Conservation (phyloP, 768 basidiomycete genomes). For the Lactifluus hygrophoroides region DNA sequence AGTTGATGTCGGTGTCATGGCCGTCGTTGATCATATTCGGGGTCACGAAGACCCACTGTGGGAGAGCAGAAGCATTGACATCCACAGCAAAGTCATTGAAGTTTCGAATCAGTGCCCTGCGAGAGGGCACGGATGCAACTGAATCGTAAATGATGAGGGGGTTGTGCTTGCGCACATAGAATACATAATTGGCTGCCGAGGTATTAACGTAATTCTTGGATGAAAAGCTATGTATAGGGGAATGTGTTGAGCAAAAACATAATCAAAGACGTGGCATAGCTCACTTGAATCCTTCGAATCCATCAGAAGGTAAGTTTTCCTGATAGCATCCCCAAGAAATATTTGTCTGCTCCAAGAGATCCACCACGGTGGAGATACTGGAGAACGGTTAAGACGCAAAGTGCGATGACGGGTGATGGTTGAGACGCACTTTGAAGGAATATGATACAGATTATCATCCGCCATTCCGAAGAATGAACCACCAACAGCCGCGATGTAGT, state of each 20-base stretch:
- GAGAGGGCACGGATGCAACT: conserved; percentile 34
- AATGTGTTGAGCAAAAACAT: neutral
- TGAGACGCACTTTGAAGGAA: conserved; percentile 22
- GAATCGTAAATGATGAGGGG: conserved; percentile 46
- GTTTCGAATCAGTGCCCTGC: conserved; percentile 41
- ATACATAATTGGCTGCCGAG: conserved; percentile 33
- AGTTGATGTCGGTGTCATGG: conserved; percentile 50
- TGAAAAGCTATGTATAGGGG: conserved; percentile 24
- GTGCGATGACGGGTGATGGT: neutral
- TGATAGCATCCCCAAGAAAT: conserved; percentile 57
- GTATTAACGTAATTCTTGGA: conserved; percentile 33
- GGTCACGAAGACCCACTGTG: conserved; percentile 56
- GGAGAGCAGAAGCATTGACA: conserved; percentile 38
- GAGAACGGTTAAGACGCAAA: neutral
- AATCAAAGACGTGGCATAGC: neutral
- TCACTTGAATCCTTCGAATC: conserved; percentile 27
- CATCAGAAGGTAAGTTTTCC: conserved; percentile 48
- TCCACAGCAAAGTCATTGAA: conserved; percentile 57
- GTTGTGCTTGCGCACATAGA: conserved; percentile 51
- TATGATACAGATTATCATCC: conserved; percentile 32
- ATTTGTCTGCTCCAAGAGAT: conserved; percentile 47
- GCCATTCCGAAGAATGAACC: conserved; percentile 48
- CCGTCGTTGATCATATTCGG: conserved; percentile 53
- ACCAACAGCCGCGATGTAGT: conserved; percentile 42
- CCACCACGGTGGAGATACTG: conserved; percentile 44